Base-by-base conservation (phyloP, 1,284 basidiomycete species). In the Moesziomyces parantarcticus region DNA sequence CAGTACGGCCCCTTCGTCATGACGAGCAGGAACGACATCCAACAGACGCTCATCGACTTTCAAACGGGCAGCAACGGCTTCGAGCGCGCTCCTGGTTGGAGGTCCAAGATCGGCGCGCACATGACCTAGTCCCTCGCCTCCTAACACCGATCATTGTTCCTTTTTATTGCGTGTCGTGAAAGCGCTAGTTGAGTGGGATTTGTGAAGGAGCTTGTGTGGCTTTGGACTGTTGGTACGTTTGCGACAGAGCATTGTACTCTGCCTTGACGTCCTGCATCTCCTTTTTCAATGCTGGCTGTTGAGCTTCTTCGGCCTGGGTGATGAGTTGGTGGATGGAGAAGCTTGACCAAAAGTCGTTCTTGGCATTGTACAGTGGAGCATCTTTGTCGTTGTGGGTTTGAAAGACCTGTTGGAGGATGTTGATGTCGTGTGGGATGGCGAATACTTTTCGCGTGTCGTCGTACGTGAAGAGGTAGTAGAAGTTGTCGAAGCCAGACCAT, bases 1-100 rank as follows among this genome's bases (percentile, higher is more conserved):
- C 94, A 96, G 82, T 90, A 94, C 75, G 92, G 92, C 0, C 85
- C 86, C 6, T 87, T 87, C 66, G 94, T 96, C 13, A 91, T 94
- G 89, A 93, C 91, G 9, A 89, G 87, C 3, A 86, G 87, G 16
- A 88, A 91, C 67, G 94, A 94, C 76, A 92, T 96, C 34, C 88
- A 91, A 79, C 87, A 92, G 81, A 92, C 94, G 0, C 84, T 97
- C 59, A 79, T 89, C 44, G 95, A 97, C 82, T 97, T 90, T 90
- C 91, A 90, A 85, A 84, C 85, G 45, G 90, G 89, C 20, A 85
- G 80, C 67, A 97, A 97, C 81, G 95, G 95, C 0, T 97, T 97
- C 82, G 95, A 98, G 85, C 90, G 90, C 50, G 93, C 93, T 0
- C 89, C 90, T 58, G 89, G 87, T 4, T 39, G 36, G 36, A 39